These are phyloP conservation scores for Mallotus nudiflorus DNA, from an alignment of 345 rosid genomes.

Conservation along the genomic window DNA sequence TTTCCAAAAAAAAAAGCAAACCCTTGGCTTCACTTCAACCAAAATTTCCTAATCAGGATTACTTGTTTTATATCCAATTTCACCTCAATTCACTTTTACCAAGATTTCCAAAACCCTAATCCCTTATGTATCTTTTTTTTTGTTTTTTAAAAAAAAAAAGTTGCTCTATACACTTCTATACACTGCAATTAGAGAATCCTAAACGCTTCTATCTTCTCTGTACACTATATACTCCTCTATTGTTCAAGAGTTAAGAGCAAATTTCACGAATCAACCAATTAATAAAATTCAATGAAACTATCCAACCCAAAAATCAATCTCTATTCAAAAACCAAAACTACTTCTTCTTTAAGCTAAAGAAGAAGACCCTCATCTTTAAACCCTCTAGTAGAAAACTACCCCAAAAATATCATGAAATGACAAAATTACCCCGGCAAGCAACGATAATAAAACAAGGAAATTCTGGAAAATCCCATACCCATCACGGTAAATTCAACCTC, in stretches of 20 bases:
- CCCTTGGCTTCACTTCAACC: background rate
- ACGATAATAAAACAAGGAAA: slow-evolving; percentile 3
- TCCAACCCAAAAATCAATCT: background rate
- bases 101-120: slow-evolving; percentile 7
- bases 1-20: background rate
- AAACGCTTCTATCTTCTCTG: slow-evolving; percentile 1
- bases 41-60: background rate
- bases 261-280: slow-evolving; percentile 9
- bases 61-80: background rate
- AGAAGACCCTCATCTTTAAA: slow-evolving; percentile 5
- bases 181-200: slow-evolving; percentile 14
- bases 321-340: slow-evolving; percentile 11
- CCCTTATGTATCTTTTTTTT: no score
- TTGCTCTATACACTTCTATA: slow-evolving; percentile 13
- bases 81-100: background rate
- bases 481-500: background rate
- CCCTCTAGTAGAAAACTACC: background rate
- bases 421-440: slow-evolving; percentile 14
- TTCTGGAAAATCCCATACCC: slow-evolving; percentile 3
- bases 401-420: background rate
- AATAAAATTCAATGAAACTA: background rate
- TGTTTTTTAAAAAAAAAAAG: no score
- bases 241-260: background rate
- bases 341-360: background rate
- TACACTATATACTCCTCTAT: slow-evolving; percentile 19